A percentile compares a stretch with the other conserved stretches of the same genome.
Conservation (phyloP, 129 eudicot genomes). For the Escallonia rubra region DNA sequence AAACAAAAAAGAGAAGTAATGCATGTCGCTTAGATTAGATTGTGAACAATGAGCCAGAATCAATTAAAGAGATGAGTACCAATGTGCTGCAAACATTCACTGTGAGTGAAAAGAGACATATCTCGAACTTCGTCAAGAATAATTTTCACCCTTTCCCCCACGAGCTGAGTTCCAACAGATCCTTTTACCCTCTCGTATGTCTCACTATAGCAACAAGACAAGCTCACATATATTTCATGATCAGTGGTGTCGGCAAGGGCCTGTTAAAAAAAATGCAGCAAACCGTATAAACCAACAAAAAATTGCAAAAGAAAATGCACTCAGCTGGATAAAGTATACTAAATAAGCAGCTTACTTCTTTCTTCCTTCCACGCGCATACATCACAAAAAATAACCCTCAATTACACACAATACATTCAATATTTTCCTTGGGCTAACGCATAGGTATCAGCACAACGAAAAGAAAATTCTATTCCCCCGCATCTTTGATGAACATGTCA, state of each 20-base stretch:
- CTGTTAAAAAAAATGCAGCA: constrained; percentile 29
- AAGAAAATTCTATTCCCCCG: too few relatives aligned
- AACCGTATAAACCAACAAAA: neutral
- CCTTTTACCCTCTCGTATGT: constrained; percentile 67
- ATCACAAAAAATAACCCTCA: too few relatives aligned
- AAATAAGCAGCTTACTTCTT: neutral
- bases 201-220: constrained; percentile 69
- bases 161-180: constrained; percentile 89
- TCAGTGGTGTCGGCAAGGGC: constrained; percentile 81
- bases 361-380: too few relatives aligned
- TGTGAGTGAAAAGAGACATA: constrained; percentile 51
- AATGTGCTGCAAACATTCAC: constrained; percentile 67
- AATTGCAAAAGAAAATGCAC: neutral
- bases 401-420: too few relatives aligned
- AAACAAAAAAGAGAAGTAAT: neutral
- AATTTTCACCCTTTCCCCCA: constrained; percentile 85
- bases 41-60: neutral
- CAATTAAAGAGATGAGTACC: constrained; percentile 12
- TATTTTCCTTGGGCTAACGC: too few relatives aligned
- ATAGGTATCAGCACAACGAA: too few relatives aligned
- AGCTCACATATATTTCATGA: constrained; percentile 68
- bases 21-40: constrained; percentile 5
- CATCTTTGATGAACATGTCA: too few relatives aligned
- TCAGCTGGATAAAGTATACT: neutral
- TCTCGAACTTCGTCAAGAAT: constrained; percentile 82